Conservation (phyloP, 2,329 filamentous ascomycete species). For the Fusarium veterinarium region DNA sequence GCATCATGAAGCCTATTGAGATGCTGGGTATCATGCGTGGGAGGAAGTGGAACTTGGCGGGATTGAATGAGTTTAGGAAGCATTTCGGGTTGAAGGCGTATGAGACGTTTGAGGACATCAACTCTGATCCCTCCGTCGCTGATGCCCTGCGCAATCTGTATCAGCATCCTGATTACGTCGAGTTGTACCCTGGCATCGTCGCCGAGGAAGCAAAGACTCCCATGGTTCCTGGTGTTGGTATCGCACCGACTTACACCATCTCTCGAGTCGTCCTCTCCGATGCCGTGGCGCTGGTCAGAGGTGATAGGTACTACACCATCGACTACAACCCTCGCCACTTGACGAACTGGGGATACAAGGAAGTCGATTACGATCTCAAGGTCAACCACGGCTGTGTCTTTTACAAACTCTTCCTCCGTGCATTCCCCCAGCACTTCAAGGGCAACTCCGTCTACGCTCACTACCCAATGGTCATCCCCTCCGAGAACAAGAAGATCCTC, state of each 20-base stretch:
- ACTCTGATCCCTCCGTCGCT: conserved; percentile 77
- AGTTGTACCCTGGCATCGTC: conserved; percentile 83
- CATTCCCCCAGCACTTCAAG: conserved; percentile 84
- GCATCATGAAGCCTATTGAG: conserved; percentile 79
- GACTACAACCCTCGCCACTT: conserved; percentile 80
- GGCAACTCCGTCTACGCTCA: conserved; percentile 84
- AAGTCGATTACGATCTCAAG: conserved; percentile 77
- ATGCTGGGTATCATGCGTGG: conserved; percentile 84
- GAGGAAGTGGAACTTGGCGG: conserved; percentile 80
- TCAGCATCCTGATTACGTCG: conserved; percentile 82
- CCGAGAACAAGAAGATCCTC: conserved; percentile 78
- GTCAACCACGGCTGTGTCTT: conserved; percentile 86
- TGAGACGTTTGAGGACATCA: conserved; percentile 85
- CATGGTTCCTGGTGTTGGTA: conserved; percentile 79
- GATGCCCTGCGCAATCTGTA: conserved; percentile 75
- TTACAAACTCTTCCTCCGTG: conserved; percentile 84
- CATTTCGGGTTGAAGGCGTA: conserved; percentile 83
- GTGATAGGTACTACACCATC: conserved; percentile 82
- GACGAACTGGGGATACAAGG: conserved; percentile 86
- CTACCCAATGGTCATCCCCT: conserved; percentile 77
- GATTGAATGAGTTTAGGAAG: conserved; percentile 86
- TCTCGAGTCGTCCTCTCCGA: conserved; percentile 82
- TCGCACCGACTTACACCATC: conserved; percentile 80
- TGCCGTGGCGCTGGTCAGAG: conserved; percentile 80
- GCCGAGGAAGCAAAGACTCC: conserved; percentile 80